phyloP scores from a whole-genome alignment of 345 rosid species.

The Eucalyptus pumila region DNA sequence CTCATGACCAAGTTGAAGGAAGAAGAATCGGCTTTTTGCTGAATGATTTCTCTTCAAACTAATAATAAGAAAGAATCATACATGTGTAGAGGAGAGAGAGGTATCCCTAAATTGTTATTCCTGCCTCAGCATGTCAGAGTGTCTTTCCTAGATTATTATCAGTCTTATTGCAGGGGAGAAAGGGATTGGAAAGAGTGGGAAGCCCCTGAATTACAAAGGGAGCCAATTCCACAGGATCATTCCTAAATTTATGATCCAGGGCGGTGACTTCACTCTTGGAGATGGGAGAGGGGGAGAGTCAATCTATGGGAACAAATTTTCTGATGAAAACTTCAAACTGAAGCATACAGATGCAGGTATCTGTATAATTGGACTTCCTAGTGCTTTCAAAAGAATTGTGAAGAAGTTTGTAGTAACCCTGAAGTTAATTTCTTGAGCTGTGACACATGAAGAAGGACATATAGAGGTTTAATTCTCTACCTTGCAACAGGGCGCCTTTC shows the following conservation, averaged over 20 bases:
- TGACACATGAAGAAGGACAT: neutral
- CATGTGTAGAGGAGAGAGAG: neutral
- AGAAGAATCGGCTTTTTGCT: neutral
- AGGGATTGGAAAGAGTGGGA: slow-evolving; percentile 75
- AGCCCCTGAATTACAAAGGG: slow-evolving; percentile 73
- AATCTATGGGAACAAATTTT: slow-evolving; percentile 68
- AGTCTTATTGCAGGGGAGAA: slow-evolving; percentile 53
- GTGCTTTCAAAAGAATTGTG: neutral
- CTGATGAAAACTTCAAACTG: slow-evolving; percentile 87
- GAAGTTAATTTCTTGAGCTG: neutral
- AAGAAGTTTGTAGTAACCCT: neutral
- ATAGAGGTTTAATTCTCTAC: neutral
- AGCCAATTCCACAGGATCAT: slow-evolving; percentile 83
- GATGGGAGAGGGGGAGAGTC: slow-evolving; percentile 98
- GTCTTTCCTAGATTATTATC: neutral
- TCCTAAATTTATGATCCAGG: slow-evolving; percentile 93
- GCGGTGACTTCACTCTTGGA: slow-evolving; percentile 90
- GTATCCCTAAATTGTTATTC: neutral
- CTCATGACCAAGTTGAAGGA: neutral
- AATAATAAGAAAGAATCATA: neutral
- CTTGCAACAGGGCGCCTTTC: slow-evolving; percentile 44
- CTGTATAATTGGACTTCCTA: neutral
- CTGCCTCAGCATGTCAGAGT: neutral
- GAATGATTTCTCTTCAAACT: neutral
- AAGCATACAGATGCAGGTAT: slow-evolving; percentile 83